A percentile compares a stretch with the other conserved stretches of the same genome.
Conservation (phyloP, 371 early-diverging fungal species). For the Sporodiniella umbellata region DNA sequence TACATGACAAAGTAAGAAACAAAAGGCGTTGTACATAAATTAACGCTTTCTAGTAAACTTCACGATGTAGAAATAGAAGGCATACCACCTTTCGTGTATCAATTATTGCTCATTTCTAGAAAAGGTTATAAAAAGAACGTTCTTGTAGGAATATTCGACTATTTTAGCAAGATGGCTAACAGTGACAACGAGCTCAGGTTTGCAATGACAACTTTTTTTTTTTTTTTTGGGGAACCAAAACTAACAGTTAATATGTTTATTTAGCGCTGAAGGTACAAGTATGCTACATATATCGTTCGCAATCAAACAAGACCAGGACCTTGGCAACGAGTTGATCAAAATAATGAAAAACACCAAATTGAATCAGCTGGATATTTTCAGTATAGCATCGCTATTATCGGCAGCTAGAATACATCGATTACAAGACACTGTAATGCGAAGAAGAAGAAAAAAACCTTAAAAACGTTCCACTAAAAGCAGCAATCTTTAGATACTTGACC, state of each 20-base stretch:
- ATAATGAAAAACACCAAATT: slow-evolving; percentile 45
- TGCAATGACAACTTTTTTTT: too few relatives aligned
- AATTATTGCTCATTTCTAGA: slow-evolving; percentile 52
- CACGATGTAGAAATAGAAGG: slow-evolving; percentile 50
- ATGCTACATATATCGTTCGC: slow-evolving; percentile 63
- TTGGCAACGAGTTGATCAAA: slow-evolving; percentile 57
- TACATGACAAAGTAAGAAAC: slow-evolving; percentile 31
- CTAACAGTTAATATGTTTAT: background rate
- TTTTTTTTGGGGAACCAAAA: too few relatives aligned
- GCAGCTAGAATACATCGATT: slow-evolving; percentile 60
- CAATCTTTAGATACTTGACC: slow-evolving; percentile 38
- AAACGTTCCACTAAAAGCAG: background rate
- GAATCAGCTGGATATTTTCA: slow-evolving; percentile 46
- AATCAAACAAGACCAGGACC: slow-evolving; percentile 61
- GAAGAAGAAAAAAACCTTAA: background rate
- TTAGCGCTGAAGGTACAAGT: slow-evolving; percentile 54
- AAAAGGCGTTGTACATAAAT: background rate
- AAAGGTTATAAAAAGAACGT: slow-evolving; percentile 32
- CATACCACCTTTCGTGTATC: slow-evolving; percentile 55
- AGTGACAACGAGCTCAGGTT: slow-evolving; percentile 1
- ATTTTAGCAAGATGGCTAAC: slow-evolving; percentile 5
- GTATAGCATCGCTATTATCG: slow-evolving; percentile 53
- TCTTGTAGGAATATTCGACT: slow-evolving; percentile 14
- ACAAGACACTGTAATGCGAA: slow-evolving; percentile 48
- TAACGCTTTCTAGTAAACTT: slow-evolving; percentile 33